These are phyloP conservation scores for Pittosporum tobira DNA, from an alignment of 129 eudicot species.

Conservation along the genomic window DNA sequence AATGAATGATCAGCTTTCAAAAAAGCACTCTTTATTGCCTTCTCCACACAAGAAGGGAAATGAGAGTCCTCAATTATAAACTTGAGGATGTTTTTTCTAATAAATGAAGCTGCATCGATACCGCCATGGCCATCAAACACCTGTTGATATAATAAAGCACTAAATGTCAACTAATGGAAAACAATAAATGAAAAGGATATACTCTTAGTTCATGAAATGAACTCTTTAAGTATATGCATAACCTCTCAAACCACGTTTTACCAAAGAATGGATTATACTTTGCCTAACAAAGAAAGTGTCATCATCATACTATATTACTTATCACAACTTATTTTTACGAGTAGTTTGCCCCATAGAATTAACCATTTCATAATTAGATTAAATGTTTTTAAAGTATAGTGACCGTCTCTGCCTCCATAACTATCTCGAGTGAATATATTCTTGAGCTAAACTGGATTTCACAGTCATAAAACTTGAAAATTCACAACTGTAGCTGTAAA, in stretches of 20 bases:
- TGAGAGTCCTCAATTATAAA: conserved; percentile 62
- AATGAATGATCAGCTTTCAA: conserved; percentile 77
- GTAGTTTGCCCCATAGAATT: neutral
- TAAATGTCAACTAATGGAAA: neutral
- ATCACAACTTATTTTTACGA: too few relatives aligned
- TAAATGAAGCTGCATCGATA: conserved; percentile 71
- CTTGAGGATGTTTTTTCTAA: conserved; percentile 59
- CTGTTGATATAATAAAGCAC: conserved; percentile 19
- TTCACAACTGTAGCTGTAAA: too few relatives aligned
- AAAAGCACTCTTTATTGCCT: conserved; percentile 73
- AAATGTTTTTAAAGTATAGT: too few relatives aligned
- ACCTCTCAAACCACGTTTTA: neutral
- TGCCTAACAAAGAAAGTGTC: neutral
- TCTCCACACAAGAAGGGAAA: conserved; percentile 58
- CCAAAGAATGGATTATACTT: too few relatives aligned
- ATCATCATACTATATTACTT: neutral
- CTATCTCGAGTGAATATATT: conserved; percentile 1
- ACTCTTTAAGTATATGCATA: neutral
- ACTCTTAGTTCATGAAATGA: neutral
- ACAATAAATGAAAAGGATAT: neutral
- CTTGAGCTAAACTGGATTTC: neutral
- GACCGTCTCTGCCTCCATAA: too few relatives aligned
- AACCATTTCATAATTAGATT: neutral
- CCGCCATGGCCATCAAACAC: conserved; percentile 99
- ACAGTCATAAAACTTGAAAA: neutral